These are phyloP conservation scores for Plasmodium knowlesi DNA, from an alignment of 169 alveolate species.

Conservation along the genomic window DNA sequence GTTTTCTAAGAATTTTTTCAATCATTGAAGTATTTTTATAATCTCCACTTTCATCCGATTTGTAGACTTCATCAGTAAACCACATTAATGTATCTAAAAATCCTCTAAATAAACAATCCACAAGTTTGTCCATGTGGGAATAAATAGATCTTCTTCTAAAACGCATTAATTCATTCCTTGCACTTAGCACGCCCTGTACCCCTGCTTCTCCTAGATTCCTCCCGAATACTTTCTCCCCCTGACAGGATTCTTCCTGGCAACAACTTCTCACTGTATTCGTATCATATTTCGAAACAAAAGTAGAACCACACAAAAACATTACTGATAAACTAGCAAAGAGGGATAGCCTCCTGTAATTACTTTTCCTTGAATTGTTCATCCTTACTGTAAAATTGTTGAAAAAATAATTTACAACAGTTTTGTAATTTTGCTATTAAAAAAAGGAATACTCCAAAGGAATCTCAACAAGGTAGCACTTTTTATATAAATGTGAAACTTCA, in stretches of 20 bases:
- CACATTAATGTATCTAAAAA: conserved; percentile 38
- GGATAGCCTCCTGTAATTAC: neutral
- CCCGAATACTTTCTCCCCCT: neutral
- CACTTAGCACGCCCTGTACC: conserved; percentile 6
- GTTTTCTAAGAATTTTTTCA: conserved; percentile 35
- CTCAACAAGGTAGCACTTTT: neutral
- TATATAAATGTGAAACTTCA: neutral
- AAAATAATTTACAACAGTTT: neutral
- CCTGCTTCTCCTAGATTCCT: neutral
- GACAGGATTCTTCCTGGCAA: neutral
- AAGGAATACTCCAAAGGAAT: neutral
- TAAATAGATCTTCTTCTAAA: conserved; percentile 25
- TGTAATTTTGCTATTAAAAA: neutral
- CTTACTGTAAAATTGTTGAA: neutral
- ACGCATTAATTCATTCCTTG: conserved; percentile 13
- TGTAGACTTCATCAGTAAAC: conserved; percentile 27
- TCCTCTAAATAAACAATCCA: conserved; percentile 51
- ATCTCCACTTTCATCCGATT: conserved; percentile 7
- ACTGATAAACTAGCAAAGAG: conserved; percentile 1
- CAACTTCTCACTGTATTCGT: neutral
- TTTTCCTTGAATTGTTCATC: conserved; percentile 6
- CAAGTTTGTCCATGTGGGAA: conserved; percentile 9
- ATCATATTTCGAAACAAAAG: neutral
- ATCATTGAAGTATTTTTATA: neutral
- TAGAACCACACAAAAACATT: neutral